Base-by-base conservation (phyloP, 805 yeast genomes). In the Kluyveromyces wickerhamii region DNA sequence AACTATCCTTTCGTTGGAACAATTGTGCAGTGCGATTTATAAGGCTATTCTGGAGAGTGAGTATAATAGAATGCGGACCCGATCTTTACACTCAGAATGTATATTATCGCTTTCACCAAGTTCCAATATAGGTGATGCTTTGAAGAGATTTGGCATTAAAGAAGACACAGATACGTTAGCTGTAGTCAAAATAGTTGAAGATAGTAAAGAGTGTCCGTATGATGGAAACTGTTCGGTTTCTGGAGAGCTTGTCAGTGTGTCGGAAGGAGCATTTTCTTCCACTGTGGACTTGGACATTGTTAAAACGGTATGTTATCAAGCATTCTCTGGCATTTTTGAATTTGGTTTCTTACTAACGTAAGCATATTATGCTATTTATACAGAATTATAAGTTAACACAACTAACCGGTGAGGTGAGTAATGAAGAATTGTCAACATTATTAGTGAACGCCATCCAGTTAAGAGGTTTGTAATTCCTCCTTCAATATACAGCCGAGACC, bases 401-500 rank as follows among this genome's bases (percentile, higher is more conserved):
- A 11, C 48, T 50, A 31, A 34, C 41, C 15, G n/a, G n/a, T n/a
- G 49, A 49, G n/a, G 37, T 36, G n/a, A 32, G 45, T 6, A 38
- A 29, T 5, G 39, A 32, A 10, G 57, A 48, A 9, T 40, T 70
- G 4, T 65, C 73, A 3, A 57, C 68, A 34, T 59, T 66, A 26
- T 61, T 66, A 5, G 66, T 72, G 5, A 67, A 68, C 34, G 63
- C 72, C 3, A 69, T 74, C 39, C 63, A 67, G 32, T 44, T 71
- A 36, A 59, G 79, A 49, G 79, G 78, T 4, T 31, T 39, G 48
- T 46, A 71, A 67, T 44, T 81, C 88, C 27, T 63, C 67, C 25
- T 75, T 79, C 18, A 92, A 71, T 38, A 79, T 70, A 55, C 96
- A 87, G 11, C 85, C 88, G 40, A 92, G 63, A 0, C 97, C 96